These are phyloP conservation scores for Garcileccinum viscosum DNA, from an alignment of 1,284 basidiomycete species.

Conservation along the genomic window DNA sequence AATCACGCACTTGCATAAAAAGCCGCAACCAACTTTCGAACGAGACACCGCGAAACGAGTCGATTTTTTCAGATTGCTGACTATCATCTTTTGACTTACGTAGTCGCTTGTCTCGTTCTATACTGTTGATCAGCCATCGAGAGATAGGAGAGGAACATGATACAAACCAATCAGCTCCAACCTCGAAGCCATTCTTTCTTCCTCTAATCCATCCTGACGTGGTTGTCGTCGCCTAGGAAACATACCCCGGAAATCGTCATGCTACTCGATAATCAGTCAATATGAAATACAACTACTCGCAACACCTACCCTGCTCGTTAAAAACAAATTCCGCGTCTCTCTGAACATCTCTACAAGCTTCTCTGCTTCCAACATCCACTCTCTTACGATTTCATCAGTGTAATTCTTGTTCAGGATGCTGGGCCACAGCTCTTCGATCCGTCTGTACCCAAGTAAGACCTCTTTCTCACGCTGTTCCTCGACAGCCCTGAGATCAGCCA, in stretches of 20 bases:
- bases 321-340: slow-evolving; percentile 83
- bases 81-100: slow-evolving; percentile 45
- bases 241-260: slow-evolving; percentile 68
- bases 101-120: slow-evolving; percentile 53
- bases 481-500: slow-evolving; percentile 61
- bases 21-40: slow-evolving; percentile 88
- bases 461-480: slow-evolving; percentile 71
- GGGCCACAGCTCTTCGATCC: slow-evolving; percentile 55
- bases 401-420: slow-evolving; percentile 39
- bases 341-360: slow-evolving; percentile 89
- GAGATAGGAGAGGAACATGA: neutral
- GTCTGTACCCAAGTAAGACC: slow-evolving; percentile 55
- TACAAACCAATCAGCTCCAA: slow-evolving; percentile 72
- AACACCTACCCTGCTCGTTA: slow-evolving; percentile 69
- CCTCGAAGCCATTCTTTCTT: slow-evolving; percentile 76
- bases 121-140: neutral
- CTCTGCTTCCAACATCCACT: slow-evolving; percentile 81
- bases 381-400: slow-evolving; percentile 52
- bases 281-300: neutral
- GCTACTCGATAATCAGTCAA: slow-evolving; percentile 37
- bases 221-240: slow-evolving; percentile 54
- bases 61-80: slow-evolving; percentile 46
- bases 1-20: slow-evolving; percentile 76
- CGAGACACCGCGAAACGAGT: slow-evolving; percentile 80
- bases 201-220: slow-evolving; percentile 64